A percentile compares a stretch with the other conserved stretches of the same genome.
These are phyloP conservation scores for Actinomortierella ambigua DNA, from an alignment of 371 early-diverging fungal genomes.

Conservation along the genomic window DNA sequence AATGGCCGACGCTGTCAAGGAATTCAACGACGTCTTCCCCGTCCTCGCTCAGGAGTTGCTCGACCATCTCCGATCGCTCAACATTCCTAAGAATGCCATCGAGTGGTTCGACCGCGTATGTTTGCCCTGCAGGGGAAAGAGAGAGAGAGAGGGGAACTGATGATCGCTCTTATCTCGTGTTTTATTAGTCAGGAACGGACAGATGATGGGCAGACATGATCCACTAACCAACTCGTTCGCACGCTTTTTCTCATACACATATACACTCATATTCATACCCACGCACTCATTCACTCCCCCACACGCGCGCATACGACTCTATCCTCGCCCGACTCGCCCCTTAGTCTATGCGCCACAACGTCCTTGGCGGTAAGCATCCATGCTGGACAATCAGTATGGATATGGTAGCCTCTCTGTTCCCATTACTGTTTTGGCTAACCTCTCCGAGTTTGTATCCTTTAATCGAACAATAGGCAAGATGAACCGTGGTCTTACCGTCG, in stretches of 20 bases:
- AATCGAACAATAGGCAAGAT: conserved; percentile 74
- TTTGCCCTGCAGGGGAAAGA: background rate
- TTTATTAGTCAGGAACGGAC: conserved; percentile 28
- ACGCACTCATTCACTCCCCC: background rate
- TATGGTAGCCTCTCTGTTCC: too few species aligned
- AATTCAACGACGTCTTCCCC: conserved; percentile 63
- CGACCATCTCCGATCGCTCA: conserved; percentile 64
- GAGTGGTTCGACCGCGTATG: conserved; percentile 69
- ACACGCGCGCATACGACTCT: background rate
- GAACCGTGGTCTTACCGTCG: conserved; percentile 96
- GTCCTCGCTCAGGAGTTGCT: conserved; percentile 66
- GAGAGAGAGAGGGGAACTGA: too few species aligned
- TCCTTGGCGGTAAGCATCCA: conserved; percentile 71
- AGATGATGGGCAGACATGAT: background rate
- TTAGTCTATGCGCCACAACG: conserved; percentile 78
- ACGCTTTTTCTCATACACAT: too few species aligned
- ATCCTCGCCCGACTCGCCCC: background rate
- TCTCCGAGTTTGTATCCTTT: background rate
- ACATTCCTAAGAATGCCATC: conserved; percentile 76
- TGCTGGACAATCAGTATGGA: background rate
- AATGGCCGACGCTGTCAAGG: conserved; percentile 59
- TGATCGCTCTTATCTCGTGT: background rate
- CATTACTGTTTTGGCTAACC: too few species aligned
- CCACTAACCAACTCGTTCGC: background rate
- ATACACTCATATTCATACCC: conserved; percentile 4